These are phyloP conservation scores for Mucor irregularis DNA, from an alignment of 371 early-diverging fungal species.

Conservation along the genomic window DNA sequence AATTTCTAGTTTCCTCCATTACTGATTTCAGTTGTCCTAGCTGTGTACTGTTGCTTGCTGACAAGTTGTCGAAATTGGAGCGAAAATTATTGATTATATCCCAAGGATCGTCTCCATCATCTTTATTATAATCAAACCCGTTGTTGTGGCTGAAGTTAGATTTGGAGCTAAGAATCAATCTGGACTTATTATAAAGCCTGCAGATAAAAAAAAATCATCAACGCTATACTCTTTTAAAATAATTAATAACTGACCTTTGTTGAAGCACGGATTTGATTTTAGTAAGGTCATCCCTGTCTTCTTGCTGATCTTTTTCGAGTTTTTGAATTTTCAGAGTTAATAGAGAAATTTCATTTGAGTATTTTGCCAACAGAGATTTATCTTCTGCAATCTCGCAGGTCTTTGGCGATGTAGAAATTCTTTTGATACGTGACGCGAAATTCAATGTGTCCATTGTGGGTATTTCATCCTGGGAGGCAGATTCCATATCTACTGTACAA, in stretches of 20 bases:
- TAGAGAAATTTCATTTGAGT: slow-evolving; percentile 2
- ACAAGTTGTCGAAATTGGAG: slow-evolving; percentile 11
- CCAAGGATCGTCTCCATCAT: slow-evolving; percentile 30
- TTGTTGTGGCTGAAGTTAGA: neutral
- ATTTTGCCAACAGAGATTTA: slow-evolving; percentile 7
- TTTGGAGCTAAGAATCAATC: slow-evolving; percentile 1
- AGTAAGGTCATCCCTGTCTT: neutral
- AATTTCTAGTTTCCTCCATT: slow-evolving; percentile 21
- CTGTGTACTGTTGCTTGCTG: slow-evolving; percentile 9
- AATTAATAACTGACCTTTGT: slow-evolving; percentile 1
- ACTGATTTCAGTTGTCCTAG: slow-evolving; percentile 7
- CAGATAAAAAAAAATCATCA: neutral
- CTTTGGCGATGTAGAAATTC: slow-evolving; percentile 41
- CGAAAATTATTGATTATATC: slow-evolving; percentile 24
- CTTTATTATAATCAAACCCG: neutral
- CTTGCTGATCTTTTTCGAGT: neutral
- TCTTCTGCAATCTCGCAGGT: slow-evolving; percentile 21
- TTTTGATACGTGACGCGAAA: slow-evolving; percentile 83
- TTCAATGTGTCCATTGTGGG: slow-evolving; percentile 76
- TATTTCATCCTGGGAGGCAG: slow-evolving; percentile 66
- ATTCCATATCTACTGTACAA: slow-evolving; percentile 74
- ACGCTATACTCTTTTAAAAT: neutral
- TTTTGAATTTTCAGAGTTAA: neutral
- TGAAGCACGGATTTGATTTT: slow-evolving; percentile 7
- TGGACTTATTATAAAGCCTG: slow-evolving; percentile 3